phyloP scores from a whole-genome alignment of 352 stramenopile genomes.

The Plasmopara muralis region DNA sequence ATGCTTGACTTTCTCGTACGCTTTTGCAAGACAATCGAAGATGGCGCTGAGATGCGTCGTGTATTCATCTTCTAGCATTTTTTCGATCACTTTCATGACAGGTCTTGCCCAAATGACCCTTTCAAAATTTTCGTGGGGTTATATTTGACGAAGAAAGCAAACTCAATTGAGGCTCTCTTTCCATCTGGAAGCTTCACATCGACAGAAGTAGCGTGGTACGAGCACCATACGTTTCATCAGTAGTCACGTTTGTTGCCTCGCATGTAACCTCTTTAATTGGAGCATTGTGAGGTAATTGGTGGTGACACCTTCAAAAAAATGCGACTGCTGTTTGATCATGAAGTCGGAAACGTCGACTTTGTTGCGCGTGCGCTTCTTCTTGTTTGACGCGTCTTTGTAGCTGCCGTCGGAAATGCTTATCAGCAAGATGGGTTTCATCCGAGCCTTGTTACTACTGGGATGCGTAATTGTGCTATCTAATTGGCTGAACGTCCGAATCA shows the following conservation, averaged over 20 bases:
- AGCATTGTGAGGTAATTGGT: background rate
- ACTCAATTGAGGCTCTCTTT: background rate
- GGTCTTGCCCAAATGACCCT: too few species aligned
- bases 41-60: background rate
- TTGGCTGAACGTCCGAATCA: background rate
- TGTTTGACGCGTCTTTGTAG: too few species aligned
- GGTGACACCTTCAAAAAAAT: background rate
- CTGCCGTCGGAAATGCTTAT: too few species aligned
- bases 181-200: background rate
- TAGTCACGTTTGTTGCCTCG: background rate
- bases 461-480: background rate
- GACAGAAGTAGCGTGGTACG: background rate
- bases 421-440: too few species aligned
- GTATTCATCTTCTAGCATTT: background rate
- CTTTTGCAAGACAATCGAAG: background rate
- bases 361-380: background rate
- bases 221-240: background rate
- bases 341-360: background rate
- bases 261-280: background rate
- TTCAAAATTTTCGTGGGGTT: too few species aligned
- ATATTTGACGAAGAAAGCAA: too few species aligned
- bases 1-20: too few species aligned
- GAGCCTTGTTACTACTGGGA: too few species aligned
- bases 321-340: background rate
- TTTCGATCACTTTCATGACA: too few species aligned